Evolutionary conservation across 2,329 filamentous ascomycete species (phyloP), one percentile per base, ranked within the genome.

Genomic region (Cladophialophora immunda): DNA sequence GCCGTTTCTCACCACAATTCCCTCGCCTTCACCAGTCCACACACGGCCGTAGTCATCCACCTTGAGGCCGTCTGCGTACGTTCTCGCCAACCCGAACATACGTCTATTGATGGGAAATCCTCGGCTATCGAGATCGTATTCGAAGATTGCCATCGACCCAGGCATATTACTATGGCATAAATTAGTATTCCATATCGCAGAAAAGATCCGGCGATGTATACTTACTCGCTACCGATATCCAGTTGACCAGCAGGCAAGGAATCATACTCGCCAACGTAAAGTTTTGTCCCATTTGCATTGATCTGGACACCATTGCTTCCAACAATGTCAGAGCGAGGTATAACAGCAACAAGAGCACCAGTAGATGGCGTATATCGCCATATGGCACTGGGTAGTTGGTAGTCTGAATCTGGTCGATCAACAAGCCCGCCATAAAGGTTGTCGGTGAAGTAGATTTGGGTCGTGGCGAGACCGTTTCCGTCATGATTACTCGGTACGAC

Each of bases 291-390:
- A 45, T 45, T 45, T n/a, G 38, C 38, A n/a, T 45, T 45, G 7
- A 45, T 6, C 38, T 45, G 38, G 38, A 45, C 38, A 45, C 38
- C 38, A 19, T 45, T 45, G 17, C 38, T 45, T 8, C 38, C 38
- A 45, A 19, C 38, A 45, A 45, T 45, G n/a, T 45, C 38, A 45
- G 38, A 45, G 7, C 38, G 38, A 9, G 38, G 38, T 19, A 45
- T 45, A 19, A 45, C 38, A 45, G 38, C 38, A 15, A 45, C 17
- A 3, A 45, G n/a, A 3, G 38, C 38, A 2, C 38, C 38, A 8
- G 38, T 45, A 45, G 38, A 45, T 9, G 38, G 38, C 19, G 38
- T 45, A 19, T 45, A 45, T 45, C 38, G 38, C 38, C 38, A 45
- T n/a, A 45, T 9, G 9, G 38, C 38, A 45, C 7, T 9, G 6